These are phyloP conservation scores for Microsporum audouinii DNA, from an alignment of 2,329 filamentous ascomycete genomes.

Conservation along the genomic window DNA sequence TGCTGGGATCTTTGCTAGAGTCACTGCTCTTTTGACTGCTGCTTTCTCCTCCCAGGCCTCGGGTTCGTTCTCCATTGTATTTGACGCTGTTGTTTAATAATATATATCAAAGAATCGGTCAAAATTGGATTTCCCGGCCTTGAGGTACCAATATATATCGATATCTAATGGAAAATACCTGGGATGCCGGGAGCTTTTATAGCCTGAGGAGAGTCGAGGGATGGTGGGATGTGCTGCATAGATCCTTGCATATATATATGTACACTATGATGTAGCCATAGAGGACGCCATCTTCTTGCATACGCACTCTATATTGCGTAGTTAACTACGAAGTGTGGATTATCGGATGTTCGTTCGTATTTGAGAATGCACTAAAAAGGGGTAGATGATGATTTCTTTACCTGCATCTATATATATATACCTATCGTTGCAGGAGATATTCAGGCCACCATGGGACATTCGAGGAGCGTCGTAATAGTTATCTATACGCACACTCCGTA, in stretches of 20 bases:
- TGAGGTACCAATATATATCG: background rate
- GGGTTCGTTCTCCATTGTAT: background rate
- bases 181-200: background rate
- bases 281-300: background rate
- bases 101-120: background rate
- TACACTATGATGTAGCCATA: no score
- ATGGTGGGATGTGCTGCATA: background rate
- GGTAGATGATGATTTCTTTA: no score
- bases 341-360: no score
- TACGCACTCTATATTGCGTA: background rate
- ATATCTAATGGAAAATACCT: background rate
- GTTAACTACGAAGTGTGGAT: no score
- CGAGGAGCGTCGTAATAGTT: no score
- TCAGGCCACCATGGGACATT: no score
- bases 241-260: no score
- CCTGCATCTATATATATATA: no score
- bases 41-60: slow-evolving; percentile 3
- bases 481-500: no score
- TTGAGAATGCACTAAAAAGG: no score
- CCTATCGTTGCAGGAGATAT: no score
- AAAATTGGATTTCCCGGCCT: background rate
- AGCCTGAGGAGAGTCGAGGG: background rate
- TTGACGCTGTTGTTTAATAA: background rate
- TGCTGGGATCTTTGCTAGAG: slow-evolving; percentile 4
- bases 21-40: slow-evolving; percentile 6